Conservation (phyloP, 1,139 yeast species). For the Saccharomyces pastorianus region DNA sequence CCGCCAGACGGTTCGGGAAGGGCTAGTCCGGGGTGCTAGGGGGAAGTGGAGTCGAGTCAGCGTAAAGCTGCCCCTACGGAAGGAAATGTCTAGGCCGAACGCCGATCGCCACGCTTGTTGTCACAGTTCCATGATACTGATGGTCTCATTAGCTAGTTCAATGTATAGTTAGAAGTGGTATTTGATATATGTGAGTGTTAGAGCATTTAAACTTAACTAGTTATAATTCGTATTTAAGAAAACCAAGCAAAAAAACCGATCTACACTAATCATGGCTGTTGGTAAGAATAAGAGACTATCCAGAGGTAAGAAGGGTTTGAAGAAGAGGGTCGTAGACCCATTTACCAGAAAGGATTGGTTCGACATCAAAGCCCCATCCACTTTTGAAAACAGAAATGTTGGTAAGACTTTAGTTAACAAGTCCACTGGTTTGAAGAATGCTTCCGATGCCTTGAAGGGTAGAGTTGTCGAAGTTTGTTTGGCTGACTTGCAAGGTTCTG, state of each 20-base stretch:
- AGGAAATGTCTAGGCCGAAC: background rate
- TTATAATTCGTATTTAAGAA: background rate
- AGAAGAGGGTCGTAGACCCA: constrained; percentile 94
- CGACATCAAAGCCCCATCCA: constrained; percentile 91
- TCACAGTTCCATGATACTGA: constrained; percentile 11
- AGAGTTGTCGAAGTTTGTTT: constrained; percentile 80
- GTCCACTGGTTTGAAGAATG: constrained; percentile 87
- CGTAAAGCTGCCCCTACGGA: background rate
- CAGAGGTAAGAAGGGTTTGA: constrained; percentile 91
- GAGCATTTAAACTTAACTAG: background rate
- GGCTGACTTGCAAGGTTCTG: constrained; percentile 88
- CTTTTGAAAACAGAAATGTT: constrained; percentile 87
- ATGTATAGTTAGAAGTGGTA: background rate
- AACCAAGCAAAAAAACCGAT: constrained; percentile 9
- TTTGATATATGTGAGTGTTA: background rate
- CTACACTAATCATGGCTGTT: constrained; percentile 63
- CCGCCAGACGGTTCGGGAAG: too few relatives aligned
- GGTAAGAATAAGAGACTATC: constrained; percentile 95
- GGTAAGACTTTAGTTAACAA: constrained; percentile 93
- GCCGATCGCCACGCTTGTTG: background rate
- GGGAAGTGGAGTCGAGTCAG: background rate
- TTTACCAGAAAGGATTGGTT: constrained; percentile 94
- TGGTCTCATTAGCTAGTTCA: background rate
- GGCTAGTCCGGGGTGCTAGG: background rate
- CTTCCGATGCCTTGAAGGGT: constrained; percentile 87